Evolutionary conservation across 352 stramenopile genomes (phyloP).

Genomic region (Globisporangium heterothallicum): DNA sequence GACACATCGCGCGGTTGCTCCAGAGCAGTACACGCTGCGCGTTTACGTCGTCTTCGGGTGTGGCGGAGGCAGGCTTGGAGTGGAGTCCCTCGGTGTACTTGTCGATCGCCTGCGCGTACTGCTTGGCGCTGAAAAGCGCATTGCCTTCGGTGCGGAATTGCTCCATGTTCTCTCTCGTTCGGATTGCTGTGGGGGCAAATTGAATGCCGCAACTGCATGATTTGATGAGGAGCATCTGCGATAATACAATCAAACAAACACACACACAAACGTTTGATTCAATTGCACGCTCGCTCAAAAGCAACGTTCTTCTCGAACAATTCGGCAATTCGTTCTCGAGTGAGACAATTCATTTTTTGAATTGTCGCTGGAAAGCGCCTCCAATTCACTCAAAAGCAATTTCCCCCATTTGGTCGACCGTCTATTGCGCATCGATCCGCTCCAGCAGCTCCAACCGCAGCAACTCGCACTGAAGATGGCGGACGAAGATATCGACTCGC

Average conservation of each 20-base stretch:
- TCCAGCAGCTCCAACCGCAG: not conserved
- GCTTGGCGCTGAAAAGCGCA: conserved; percentile 68
- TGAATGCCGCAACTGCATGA: not conserved
- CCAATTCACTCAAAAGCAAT: not conserved
- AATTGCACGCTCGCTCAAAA: conserved; percentile 1
- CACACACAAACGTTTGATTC: conserved; percentile 1
- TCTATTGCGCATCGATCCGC: not conserved
- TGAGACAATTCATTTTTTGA: conserved; percentile 9
- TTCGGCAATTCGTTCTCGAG: conserved; percentile 3
- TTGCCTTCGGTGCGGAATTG: conserved; percentile 62
- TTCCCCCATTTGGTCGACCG: not conserved
- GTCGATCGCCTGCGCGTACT: conserved; percentile 44
- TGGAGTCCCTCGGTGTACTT: conserved; percentile 66
- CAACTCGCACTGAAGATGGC: conserved; percentile 26
- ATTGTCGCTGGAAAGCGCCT: conserved; percentile 1
- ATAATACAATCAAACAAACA: no score
- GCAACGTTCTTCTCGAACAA: not conserved
- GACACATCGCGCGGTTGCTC: conserved; percentile 74
- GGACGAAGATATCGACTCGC: conserved; percentile 77
- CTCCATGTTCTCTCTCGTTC: conserved; percentile 34
- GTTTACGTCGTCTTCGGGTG: conserved; percentile 18
- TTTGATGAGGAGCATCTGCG: no score
- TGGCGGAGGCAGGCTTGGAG: conserved; percentile 4
- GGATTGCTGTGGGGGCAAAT: no score
- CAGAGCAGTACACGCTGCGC: conserved; percentile 57